Percentiles rank a stretch among this genome's conserved stretches.
phyloP scores from a whole-genome alignment of 139 green algal genomes.

The Chlamydomonas asymmetrica region DNA sequence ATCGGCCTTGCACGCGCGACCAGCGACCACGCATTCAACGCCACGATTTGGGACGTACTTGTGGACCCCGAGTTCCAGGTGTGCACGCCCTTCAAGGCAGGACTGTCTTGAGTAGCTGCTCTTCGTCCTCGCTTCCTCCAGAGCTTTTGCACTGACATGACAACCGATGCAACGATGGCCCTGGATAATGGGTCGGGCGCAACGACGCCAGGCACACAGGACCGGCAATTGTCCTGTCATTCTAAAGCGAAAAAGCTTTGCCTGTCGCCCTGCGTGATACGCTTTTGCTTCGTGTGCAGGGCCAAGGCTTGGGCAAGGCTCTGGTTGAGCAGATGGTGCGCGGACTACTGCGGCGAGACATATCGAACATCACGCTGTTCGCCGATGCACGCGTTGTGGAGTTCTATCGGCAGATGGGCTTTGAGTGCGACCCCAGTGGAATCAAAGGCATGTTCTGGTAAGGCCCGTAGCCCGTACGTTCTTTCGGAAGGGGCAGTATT shows the following conservation, averaged over 20 bases:
- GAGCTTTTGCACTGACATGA: too few relatives aligned
- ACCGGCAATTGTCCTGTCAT: too few relatives aligned
- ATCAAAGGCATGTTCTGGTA: slow-evolving; percentile 88
- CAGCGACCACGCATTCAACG: slow-evolving; percentile 95
- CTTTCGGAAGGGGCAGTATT: too few relatives aligned
- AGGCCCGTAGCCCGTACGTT: too few relatives aligned
- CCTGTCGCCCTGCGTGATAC: too few relatives aligned
- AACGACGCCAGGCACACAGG: too few relatives aligned
- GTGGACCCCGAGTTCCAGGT: slow-evolving; percentile 91
- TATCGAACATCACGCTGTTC: slow-evolving; percentile 98
- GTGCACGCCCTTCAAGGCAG: too few relatives aligned
- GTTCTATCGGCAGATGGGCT: slow-evolving; percentile 91
- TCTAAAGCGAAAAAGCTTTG: too few relatives aligned
- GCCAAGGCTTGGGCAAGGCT: slow-evolving; percentile 89
- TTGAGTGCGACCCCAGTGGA: slow-evolving; percentile 87
- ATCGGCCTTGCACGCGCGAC: slow-evolving; percentile 89
- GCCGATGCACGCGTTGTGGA: slow-evolving; percentile 82
- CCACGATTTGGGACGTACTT: slow-evolving; percentile 97
- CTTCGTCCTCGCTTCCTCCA: background rate
- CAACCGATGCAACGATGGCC: too few relatives aligned
- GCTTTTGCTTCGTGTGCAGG: too few relatives aligned
- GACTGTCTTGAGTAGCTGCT: slow-evolving; percentile 28
- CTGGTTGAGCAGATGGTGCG: slow-evolving; percentile 91
- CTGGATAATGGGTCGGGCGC: too few relatives aligned
- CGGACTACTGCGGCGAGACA: slow-evolving; percentile 82